A percentile compares a stretch with the other conserved stretches of the same genome.
phyloP scores from a whole-genome alignment of 768 basidiomycete species.

The Holtermannia corniformis region DNA sequence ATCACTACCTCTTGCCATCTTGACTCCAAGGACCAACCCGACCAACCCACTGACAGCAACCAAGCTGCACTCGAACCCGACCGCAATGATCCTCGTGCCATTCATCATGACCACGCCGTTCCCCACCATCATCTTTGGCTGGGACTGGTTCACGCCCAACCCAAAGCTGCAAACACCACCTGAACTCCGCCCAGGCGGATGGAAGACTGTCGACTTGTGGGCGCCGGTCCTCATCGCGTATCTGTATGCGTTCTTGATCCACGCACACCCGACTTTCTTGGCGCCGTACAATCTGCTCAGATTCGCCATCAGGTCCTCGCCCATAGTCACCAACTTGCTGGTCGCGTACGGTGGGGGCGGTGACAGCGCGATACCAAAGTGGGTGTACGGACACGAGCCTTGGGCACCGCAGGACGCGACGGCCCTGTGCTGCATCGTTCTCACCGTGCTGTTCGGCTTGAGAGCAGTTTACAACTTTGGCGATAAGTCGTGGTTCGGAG shows the following conservation, averaged over 20 bases:
- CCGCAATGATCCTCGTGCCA: conserved; percentile 65
- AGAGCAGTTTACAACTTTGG: background rate
- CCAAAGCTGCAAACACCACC: conserved; percentile 63
- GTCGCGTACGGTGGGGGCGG: background rate
- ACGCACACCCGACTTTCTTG: background rate
- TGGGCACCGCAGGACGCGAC: background rate
- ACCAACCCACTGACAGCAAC: conserved; percentile 59
- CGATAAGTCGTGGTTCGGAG: background rate
- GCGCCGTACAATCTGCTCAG: background rate
- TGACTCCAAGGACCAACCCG: conserved; percentile 48
- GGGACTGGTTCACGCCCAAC: conserved; percentile 63
- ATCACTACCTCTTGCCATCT: conserved; percentile 53
- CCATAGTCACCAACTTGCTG: background rate
- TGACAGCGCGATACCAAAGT: background rate
- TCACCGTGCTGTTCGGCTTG: background rate
- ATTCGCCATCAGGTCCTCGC: background rate
- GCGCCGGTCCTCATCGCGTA: conserved; percentile 67
- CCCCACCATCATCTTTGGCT: conserved; percentile 40
- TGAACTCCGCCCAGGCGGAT: conserved; percentile 71
- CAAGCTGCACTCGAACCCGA: conserved; percentile 56
- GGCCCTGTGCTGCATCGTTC: background rate
- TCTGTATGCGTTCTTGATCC: conserved; percentile 66
- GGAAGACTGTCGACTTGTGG: conserved; percentile 80
- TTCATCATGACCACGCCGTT: conserved; percentile 69
- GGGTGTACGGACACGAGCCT: background rate